These are phyloP conservation scores for Chaetoceros tenuissimus DNA, from an alignment of 108 stramenopile species.

Conservation along the genomic window DNA sequence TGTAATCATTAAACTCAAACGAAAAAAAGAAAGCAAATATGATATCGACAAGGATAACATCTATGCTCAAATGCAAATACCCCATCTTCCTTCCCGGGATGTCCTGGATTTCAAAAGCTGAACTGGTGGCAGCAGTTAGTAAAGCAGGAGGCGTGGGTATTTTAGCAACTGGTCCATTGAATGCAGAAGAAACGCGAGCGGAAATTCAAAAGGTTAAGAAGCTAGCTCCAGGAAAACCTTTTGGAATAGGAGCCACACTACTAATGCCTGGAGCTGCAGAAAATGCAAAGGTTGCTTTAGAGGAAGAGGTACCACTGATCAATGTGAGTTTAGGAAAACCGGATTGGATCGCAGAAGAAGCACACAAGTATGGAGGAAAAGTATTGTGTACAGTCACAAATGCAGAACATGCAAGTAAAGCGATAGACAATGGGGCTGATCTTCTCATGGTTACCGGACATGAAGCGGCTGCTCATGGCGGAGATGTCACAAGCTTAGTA, in stretches of 20 bases:
- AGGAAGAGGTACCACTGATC: slow-evolving; percentile 77
- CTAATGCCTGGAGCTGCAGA: slow-evolving; percentile 82
- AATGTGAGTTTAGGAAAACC: slow-evolving; percentile 84
- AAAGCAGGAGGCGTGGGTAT: slow-evolving; percentile 80
- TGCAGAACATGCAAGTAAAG: slow-evolving; percentile 61
- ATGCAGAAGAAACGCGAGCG: slow-evolving; percentile 47
- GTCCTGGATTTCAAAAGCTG: slow-evolving; percentile 72
- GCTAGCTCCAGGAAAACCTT: slow-evolving; percentile 51
- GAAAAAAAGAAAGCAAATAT: background rate
- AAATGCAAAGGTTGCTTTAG: slow-evolving; percentile 77
- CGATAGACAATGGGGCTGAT: slow-evolving; percentile 65
- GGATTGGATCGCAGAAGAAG: slow-evolving; percentile 71
- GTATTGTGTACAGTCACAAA: slow-evolving; percentile 76
- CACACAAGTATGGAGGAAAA: slow-evolving; percentile 68
- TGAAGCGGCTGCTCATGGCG: slow-evolving; percentile 90
- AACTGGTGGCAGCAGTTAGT: slow-evolving; percentile 82
- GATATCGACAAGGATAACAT: slow-evolving; percentile 51
- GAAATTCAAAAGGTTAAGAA: slow-evolving; percentile 54
- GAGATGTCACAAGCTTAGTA: slow-evolving; percentile 73
- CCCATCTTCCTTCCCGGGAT: slow-evolving; percentile 80
- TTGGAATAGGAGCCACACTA: slow-evolving; percentile 77
- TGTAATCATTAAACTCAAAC: background rate
- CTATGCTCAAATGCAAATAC: slow-evolving; percentile 60
- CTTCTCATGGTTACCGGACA: slow-evolving; percentile 83
- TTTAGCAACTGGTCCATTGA: slow-evolving; percentile 80